Base-by-base conservation (phyloP, 768 basidiomycete species). In the Leccinum incarnatum region DNA sequence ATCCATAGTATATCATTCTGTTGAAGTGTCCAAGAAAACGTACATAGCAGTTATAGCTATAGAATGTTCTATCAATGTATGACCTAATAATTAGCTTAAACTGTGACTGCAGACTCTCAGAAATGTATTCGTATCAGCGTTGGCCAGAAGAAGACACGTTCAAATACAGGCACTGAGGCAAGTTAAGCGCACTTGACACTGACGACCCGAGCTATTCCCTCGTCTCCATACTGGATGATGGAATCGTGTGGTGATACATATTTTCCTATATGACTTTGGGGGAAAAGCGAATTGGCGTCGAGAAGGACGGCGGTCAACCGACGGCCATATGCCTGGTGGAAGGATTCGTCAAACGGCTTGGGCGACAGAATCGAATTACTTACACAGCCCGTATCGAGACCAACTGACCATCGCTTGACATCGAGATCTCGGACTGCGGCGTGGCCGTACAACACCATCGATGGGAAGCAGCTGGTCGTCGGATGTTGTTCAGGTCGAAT, bases 331-430 rank as follows among this genome's bases (percentile, higher is more conserved):
- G 84, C 76, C 80, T 84, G 37, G 55, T 17, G 37, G 54, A 21
- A 45, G 42, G 21, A 9, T 36, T 11, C 7, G 29, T 64, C 19
- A 57, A 56, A 51, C 32, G 3, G 32, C 10, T 15, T 23, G 36
- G 15, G 47, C 14, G 27, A 57, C 30, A 50, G 9, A 27, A 49
- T 37, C 1, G 10, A 19, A 40, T 50, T 51, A 77, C 86, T 70
- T 69, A 93, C 90, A 67, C 94, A 96, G 11, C 91, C 95, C 0
- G 89, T 81, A 70, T 98, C 95, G 34, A 96, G 73, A 2, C 95
- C 95, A 59, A 94, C 75, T 2, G 87, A 84, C 88, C 89, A 96
- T 21, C 89, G 79, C 61, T 89, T 87, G 63, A 93, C 72, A 69
- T 95, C 92, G 12, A 97, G 78, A 12, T 90, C 91, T 27, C 91